A percentile compares a stretch with the other conserved stretches of the same genome.
These are phyloP conservation scores for Chaetomiaceae sp. DNA, from an alignment of 2,329 filamentous ascomycete genomes.

Conservation along the genomic window DNA sequence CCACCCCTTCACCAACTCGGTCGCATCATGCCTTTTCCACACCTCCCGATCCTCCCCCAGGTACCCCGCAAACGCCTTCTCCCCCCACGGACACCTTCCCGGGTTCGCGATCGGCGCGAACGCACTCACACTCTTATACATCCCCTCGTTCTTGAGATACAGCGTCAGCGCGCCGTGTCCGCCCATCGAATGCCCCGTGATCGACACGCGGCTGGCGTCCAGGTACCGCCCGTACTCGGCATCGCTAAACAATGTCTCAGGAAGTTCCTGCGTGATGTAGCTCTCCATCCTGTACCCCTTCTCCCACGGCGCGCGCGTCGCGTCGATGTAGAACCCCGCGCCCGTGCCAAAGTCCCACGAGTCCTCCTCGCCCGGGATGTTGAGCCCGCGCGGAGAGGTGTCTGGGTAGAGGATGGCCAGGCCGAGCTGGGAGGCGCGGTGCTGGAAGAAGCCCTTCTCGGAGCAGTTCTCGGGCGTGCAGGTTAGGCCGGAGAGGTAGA, in stretches of 20 bases:
- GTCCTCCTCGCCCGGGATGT: slow-evolving; percentile 79
- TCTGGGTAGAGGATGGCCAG: slow-evolving; percentile 95
- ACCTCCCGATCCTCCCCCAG: slow-evolving; percentile 69
- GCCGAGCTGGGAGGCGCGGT: slow-evolving; percentile 68
- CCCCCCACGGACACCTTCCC: slow-evolving; percentile 78
- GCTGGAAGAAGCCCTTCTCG: slow-evolving; percentile 86
- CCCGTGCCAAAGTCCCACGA: slow-evolving; percentile 86
- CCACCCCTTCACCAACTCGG: slow-evolving; percentile 76
- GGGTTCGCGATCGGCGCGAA: slow-evolving; percentile 91
- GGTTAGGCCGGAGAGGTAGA: slow-evolving; percentile 91
- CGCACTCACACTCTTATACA: slow-evolving; percentile 82
- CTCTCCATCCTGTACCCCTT: slow-evolving; percentile 88
- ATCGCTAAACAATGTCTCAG: slow-evolving; percentile 61
- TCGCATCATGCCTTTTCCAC: slow-evolving; percentile 89
- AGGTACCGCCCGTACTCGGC: slow-evolving; percentile 60
- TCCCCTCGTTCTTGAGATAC: slow-evolving; percentile 84
- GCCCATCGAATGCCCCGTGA: slow-evolving; percentile 95
- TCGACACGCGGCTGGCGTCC: slow-evolving; percentile 65
- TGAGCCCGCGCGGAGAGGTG: slow-evolving; percentile 81
- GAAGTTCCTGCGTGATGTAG: slow-evolving; percentile 88
- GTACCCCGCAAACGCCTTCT: slow-evolving; percentile 93
- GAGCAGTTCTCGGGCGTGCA: slow-evolving; percentile 86
- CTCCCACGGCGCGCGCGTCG: slow-evolving; percentile 66
- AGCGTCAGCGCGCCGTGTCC: slow-evolving; percentile 91
- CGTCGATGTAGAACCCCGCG: slow-evolving; percentile 92